Percentiles rank a stretch among this genome's conserved stretches.
Conservation (phyloP, 768 basidiomycete genomes). For the Macrocybe gigantea region DNA sequence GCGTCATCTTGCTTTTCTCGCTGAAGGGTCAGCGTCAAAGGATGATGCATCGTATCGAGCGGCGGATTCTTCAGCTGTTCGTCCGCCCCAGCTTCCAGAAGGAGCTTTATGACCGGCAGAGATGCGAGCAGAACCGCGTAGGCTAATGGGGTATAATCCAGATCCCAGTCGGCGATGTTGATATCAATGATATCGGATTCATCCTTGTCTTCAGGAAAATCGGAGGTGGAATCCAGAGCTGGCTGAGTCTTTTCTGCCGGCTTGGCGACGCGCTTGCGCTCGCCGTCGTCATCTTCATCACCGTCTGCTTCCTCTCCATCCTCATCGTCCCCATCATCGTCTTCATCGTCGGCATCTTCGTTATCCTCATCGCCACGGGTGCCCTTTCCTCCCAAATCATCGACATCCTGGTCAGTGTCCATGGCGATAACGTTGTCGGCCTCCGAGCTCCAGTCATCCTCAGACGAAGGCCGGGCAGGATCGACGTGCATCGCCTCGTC, state of each 20-base stretch:
- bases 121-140: slow-evolving; percentile 47
- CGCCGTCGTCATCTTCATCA: slow-evolving; percentile 8
- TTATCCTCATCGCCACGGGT: slow-evolving; percentile 18
- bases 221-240: slow-evolving; percentile 14
- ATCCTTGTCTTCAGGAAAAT: slow-evolving; percentile 45
- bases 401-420: slow-evolving; percentile 16
- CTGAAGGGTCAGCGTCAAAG: slow-evolving; percentile 33
- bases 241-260: slow-evolving; percentile 5
- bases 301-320: slow-evolving; percentile 12
- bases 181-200: slow-evolving; percentile 52
- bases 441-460: slow-evolving; percentile 46
- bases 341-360: slow-evolving; percentile 19
- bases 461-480: slow-evolving; percentile 30
- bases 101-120: slow-evolving; percentile 34
- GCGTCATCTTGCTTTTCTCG: slow-evolving; percentile 35
- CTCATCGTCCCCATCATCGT: slow-evolving; percentile 13
- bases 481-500: slow-evolving; percentile 14
- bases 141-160: slow-evolving; percentile 43
- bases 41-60: slow-evolving; percentile 22
- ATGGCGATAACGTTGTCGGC: slow-evolving; percentile 25
- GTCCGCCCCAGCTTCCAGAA: slow-evolving; percentile 44
- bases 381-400: slow-evolving; percentile 23
- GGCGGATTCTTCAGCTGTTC: slow-evolving; percentile 21
- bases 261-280: not conserved
- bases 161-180: slow-evolving; percentile 54